Percentiles rank a stretch among this genome's conserved stretches.
Conservation (phyloP, 1,284 basidiomycete genomes). For the Pterula multifida region DNA sequence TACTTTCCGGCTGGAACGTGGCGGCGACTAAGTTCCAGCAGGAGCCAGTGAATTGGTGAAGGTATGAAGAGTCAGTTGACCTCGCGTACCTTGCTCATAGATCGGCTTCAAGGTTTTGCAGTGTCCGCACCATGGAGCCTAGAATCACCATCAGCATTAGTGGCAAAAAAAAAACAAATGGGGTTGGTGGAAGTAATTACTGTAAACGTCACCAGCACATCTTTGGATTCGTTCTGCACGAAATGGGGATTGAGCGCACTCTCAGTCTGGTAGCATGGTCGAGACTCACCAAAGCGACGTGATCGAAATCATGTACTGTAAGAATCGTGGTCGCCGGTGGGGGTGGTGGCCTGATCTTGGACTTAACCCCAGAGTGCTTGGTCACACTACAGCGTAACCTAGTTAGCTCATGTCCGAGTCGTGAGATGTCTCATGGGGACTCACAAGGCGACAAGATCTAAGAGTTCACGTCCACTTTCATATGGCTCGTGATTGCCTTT, state of each 20-base stretch:
- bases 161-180: conserved; percentile 4
- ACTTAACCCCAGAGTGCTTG: conserved; percentile 69
- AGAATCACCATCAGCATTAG: conserved; percentile 7
- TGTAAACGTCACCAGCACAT: conserved; percentile 88
- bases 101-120: conserved; percentile 82
- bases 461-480: conserved; percentile 72
- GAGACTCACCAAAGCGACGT: conserved; percentile 53
- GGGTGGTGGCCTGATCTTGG: conserved; percentile 76
- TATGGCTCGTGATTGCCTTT: conserved; percentile 63
- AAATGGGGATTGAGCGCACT: neutral
- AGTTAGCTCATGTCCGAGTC: neutral
- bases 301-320: conserved; percentile 63
- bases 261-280: neutral
- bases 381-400: conserved; percentile 65
- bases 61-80: neutral
- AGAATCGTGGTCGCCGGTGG: conserved; percentile 64
- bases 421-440: too few relatives aligned
- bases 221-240: conserved; percentile 56
- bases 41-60: neutral
- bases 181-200: conserved; percentile 24
- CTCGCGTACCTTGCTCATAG: conserved; percentile 53
- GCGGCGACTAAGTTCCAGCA: conserved; percentile 41
- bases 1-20: conserved; percentile 67
- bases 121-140: conserved; percentile 81
- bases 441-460: conserved; percentile 66